phyloP scores from a whole-genome alignment of 2,329 filamentous ascomycete species.

The Ophiocordyceps camponoti-rufipedis region DNA sequence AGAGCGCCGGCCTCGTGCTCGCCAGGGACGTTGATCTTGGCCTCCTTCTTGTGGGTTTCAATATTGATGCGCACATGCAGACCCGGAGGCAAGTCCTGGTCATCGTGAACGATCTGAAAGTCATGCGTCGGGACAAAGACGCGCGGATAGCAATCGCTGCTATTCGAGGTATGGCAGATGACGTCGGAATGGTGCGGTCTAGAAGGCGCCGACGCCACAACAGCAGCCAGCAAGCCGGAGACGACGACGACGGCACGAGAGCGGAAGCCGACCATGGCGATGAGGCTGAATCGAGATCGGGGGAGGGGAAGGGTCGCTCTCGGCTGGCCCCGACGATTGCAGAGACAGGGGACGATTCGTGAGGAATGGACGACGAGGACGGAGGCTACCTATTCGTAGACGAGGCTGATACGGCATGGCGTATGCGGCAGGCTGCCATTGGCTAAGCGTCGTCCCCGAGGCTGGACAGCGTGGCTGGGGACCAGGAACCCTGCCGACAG shows the following conservation, averaged over 20 bases:
- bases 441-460: no score
- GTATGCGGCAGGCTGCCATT: no score
- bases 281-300: no score
- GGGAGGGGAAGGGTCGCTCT: no score
- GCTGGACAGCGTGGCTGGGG: no score
- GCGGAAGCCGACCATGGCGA: neutral
- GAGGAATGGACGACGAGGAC: neutral
- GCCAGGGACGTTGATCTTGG: constrained; percentile 43
- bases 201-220: constrained; percentile 8
- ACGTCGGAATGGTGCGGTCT: constrained; percentile 28
- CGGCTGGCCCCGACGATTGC: no score
- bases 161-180: constrained; percentile 44
- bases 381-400: neutral
- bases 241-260: neutral
- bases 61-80: constrained; percentile 50
- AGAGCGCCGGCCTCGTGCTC: constrained; percentile 25
- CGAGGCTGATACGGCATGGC: no score
- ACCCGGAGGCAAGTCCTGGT: constrained; percentile 46
- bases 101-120: constrained; percentile 43
- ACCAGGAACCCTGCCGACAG: no score
- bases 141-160: constrained; percentile 45
- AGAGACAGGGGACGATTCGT: no score
- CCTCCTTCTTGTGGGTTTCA: constrained; percentile 43
- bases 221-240: constrained; percentile 9
- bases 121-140: constrained; percentile 45